phyloP scores from a whole-genome alignment of 371 early-diverging fungal genomes.

The Rhizopus arrhizus region DNA sequence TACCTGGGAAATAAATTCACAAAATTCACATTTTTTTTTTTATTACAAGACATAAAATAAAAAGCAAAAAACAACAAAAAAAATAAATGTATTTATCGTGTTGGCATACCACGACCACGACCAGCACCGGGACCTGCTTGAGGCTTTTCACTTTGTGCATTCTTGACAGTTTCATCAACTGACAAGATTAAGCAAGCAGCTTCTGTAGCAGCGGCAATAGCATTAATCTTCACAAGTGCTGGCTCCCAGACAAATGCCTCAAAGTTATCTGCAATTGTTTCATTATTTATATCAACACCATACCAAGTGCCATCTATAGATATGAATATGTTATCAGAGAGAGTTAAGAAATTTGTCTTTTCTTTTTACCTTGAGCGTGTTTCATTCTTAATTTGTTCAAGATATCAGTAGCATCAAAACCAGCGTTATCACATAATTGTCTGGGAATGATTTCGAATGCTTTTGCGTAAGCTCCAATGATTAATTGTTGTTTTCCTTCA shows the following conservation, averaged over 20 bases:
- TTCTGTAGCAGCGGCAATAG: slow-evolving; percentile 93
- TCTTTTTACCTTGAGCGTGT: slow-evolving; percentile 81
- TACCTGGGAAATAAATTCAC: not conserved
- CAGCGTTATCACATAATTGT: slow-evolving; percentile 99
- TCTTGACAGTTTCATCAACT: slow-evolving; percentile 96
- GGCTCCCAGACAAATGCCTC: slow-evolving; percentile 99
- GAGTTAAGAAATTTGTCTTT: slow-evolving; percentile 20
- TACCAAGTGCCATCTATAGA: slow-evolving; percentile 76
- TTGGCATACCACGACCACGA: slow-evolving; percentile 67
- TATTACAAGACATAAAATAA: too few species aligned
- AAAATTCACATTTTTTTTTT: too few species aligned
- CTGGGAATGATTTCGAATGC: slow-evolving; percentile 99
- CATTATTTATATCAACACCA: slow-evolving; percentile 93
- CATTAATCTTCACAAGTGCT: slow-evolving; percentile 97
- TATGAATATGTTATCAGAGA: slow-evolving; percentile 3
- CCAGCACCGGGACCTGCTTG: slow-evolving; percentile 56
- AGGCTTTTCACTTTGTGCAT: slow-evolving; percentile 66
- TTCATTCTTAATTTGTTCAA: slow-evolving; percentile 96
- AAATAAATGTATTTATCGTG: slow-evolving; percentile 42
- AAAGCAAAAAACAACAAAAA: not conserved
- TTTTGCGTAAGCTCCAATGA: slow-evolving; percentile 95
- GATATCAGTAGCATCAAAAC: slow-evolving; percentile 99
- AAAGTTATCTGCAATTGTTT: slow-evolving; percentile 90
- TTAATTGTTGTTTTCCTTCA: slow-evolving; percentile 96
- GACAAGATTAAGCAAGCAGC: slow-evolving; percentile 95